phyloP scores from a whole-genome alignment of 768 basidiomycete genomes.

The Tylopilus subfusipes region DNA sequence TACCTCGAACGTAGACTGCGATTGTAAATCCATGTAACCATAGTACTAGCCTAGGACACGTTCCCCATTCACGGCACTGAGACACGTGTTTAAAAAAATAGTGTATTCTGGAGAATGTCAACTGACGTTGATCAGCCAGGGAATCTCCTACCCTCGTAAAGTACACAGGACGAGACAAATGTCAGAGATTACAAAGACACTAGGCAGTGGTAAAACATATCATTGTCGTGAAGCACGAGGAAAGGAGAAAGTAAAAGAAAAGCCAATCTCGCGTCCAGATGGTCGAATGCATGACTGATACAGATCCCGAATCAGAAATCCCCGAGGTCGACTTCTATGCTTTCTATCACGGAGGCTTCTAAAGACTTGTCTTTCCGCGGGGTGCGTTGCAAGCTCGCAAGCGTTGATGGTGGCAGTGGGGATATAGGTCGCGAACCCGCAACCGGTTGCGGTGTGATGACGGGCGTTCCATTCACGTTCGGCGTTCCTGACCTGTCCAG shows the following conservation, averaged over 20 bases:
- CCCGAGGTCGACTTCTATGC: constrained; percentile 72
- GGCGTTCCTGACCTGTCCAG: constrained; percentile 40
- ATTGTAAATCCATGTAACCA: no score
- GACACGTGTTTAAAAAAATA: neutral
- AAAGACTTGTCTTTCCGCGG: constrained; percentile 41
- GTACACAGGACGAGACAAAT: constrained; percentile 2
- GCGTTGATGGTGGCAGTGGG: constrained; percentile 30
- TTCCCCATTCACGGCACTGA: neutral
- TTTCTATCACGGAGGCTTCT: constrained; percentile 57
- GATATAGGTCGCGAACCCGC: constrained; percentile 34
- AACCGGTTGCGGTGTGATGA: constrained; percentile 29
- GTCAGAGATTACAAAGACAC: constrained; percentile 1
- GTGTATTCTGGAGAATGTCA: constrained; percentile 3
- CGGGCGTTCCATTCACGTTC: constrained; percentile 46
- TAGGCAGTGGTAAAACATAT: neutral
- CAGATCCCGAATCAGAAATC: constrained; percentile 51
- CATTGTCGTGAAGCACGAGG: neutral
- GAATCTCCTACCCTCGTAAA: neutral
- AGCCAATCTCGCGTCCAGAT: constrained; percentile 1
- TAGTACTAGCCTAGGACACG: no score
- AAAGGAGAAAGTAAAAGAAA: neutral
- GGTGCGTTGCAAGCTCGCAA: constrained; percentile 23
- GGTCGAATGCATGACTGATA: constrained; percentile 1
- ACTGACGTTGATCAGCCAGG: constrained; percentile 5
- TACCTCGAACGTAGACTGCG: no score